These are phyloP conservation scores for Penicillium occitanis DNA, from an alignment of 2,329 filamentous ascomycete species.

Conservation along the genomic window DNA sequence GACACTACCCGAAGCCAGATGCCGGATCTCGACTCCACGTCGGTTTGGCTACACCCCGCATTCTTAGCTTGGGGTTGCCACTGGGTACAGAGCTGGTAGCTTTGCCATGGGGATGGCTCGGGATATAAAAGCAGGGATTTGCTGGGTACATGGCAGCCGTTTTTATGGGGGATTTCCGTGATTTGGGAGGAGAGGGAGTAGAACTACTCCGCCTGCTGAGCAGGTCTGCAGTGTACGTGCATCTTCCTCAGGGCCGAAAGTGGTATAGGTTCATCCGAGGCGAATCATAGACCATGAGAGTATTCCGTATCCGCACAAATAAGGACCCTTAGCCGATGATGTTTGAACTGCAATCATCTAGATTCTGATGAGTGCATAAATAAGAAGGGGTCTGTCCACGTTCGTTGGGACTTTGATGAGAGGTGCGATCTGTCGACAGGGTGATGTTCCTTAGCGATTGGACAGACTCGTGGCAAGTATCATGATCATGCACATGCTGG, in stretches of 20 bases:
- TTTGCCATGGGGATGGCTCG: background rate
- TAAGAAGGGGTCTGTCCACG: background rate
- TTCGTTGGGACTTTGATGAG: background rate
- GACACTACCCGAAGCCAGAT: background rate
- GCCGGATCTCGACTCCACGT: conserved; percentile 5
- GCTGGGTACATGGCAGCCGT: background rate
- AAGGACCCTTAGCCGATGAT: background rate
- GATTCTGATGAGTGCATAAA: background rate
- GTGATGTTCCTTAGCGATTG: background rate
- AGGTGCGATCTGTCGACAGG: background rate
- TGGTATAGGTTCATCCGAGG: background rate
- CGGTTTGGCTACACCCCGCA: background rate
- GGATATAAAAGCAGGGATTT: background rate
- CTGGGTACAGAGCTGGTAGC: background rate
- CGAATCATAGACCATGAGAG: background rate
- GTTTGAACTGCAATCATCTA: background rate
- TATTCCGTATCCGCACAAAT: background rate
- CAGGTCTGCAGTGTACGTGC: background rate
- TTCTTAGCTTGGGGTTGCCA: background rate
- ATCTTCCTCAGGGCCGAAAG: background rate
- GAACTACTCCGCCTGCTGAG: background rate
- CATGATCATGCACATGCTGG: background rate
- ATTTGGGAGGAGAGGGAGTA: background rate
- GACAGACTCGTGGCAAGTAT: background rate
- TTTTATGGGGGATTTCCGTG: background rate